These are phyloP conservation scores for Hypocrella siamensis DNA, from an alignment of 2,329 filamentous ascomycete genomes.

Conservation along the genomic window DNA sequence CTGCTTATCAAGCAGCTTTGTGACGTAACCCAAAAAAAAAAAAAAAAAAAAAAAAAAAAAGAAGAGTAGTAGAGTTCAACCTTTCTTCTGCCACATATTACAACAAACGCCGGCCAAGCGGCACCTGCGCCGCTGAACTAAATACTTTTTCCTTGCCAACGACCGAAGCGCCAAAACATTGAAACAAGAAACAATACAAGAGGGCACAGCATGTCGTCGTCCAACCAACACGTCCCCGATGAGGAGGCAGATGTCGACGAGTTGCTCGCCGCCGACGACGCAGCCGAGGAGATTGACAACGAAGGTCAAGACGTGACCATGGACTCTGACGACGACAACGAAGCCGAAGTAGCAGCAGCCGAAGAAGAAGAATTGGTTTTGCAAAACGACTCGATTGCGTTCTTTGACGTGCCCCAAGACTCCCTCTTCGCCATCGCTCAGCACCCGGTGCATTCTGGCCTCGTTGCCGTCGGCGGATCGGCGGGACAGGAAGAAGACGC, in stretches of 20 bases:
- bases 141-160: no score
- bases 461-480: conserved; percentile 75
- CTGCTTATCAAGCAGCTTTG: conserved; percentile 7
- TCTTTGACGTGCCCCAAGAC: conserved; percentile 83
- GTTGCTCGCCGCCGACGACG: conserved; percentile 4
- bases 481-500: conserved; percentile 42
- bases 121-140: no score
- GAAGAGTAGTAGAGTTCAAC: background rate
- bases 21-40: background rate
- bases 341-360: conserved; percentile 25
- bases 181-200: no score
- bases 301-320: conserved; percentile 52
- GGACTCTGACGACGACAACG: conserved; percentile 35
- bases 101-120: background rate
- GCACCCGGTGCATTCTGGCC: conserved; percentile 61
- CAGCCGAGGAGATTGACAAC: conserved; percentile 26
- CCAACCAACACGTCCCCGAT: conserved; percentile 7
- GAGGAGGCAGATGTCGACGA: conserved; percentile 10
- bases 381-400: conserved; percentile 83
- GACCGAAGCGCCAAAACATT: no score
- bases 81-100: background rate
- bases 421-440: conserved; percentile 91
- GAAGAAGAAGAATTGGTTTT: conserved; percentile 59
- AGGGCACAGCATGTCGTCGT: conserved; percentile 16
- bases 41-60: conserved; percentile 2